A percentile compares a stretch with the other conserved stretches of the same genome.
Conservation (phyloP, 208 protist species). For the Crithidia brevicula region DNA sequence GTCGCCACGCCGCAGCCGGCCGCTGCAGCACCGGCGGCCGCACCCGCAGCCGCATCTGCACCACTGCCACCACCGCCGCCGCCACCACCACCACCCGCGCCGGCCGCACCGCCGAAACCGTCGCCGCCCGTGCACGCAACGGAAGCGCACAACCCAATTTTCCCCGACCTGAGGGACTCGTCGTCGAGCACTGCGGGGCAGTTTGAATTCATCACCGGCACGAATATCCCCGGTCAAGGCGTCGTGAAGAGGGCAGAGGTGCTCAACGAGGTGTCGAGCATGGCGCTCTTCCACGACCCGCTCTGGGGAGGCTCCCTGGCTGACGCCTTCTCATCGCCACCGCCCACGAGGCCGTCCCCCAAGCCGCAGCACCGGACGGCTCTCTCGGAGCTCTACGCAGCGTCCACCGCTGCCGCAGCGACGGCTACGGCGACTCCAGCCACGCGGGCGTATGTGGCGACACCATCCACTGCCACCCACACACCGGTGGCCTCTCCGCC, state of each 20-base stretch:
- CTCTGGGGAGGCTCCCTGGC: slow-evolving; percentile 54
- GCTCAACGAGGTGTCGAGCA: slow-evolving; percentile 22
- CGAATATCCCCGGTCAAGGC: slow-evolving; percentile 67
- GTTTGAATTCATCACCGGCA: slow-evolving; percentile 76
- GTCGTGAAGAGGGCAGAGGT: slow-evolving; percentile 25
- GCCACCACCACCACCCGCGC: neutral
- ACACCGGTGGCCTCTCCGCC: slow-evolving; percentile 8
- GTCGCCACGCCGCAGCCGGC: neutral
- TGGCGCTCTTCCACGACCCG: slow-evolving; percentile 82
- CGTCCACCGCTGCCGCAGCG: slow-evolving; percentile 8
- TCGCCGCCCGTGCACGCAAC: slow-evolving; percentile 5
- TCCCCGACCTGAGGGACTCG: slow-evolving; percentile 28
- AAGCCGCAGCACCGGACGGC: slow-evolving; percentile 14
- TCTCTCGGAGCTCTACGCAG: slow-evolving; percentile 28
- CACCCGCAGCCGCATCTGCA: neutral
- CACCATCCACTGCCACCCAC: slow-evolving; percentile 4
- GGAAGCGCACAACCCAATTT: slow-evolving; percentile 18
- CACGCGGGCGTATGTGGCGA: neutral
- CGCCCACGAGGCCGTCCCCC: slow-evolving; percentile 15
- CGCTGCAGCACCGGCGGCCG: neutral
- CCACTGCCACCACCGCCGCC: neutral
- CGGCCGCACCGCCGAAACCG: neutral
- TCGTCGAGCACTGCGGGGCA: slow-evolving; percentile 17
- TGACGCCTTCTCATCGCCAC: slow-evolving; percentile 16
- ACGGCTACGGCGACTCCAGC: neutral